phyloP scores from a whole-genome alignment of 2,329 filamentous ascomycete species.

The Fusarium graminum region DNA sequence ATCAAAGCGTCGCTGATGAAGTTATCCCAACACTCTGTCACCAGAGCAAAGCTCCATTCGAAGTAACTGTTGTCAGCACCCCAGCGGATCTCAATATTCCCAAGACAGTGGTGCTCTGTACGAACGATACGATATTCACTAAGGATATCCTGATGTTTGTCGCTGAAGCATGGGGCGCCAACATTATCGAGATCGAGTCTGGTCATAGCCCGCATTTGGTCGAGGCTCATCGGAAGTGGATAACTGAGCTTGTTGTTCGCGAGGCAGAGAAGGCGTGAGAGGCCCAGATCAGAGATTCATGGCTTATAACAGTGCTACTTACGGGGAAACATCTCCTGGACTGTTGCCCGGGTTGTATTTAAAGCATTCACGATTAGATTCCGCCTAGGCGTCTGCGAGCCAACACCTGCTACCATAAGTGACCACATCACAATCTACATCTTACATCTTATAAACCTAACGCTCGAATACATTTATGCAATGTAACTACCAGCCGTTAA shows the following conservation, averaged over 20 bases:
- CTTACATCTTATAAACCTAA: too few species aligned
- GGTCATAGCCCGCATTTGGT: constrained; percentile 40
- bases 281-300: too few species aligned
- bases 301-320: too few species aligned
- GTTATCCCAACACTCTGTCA: constrained; percentile 12
- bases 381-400: too few species aligned
- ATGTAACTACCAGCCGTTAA: too few species aligned
- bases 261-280: not conserved
- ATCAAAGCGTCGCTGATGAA: constrained; percentile 15
- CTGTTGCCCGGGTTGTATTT: too few species aligned
- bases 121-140: constrained; percentile 15
- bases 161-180: constrained; percentile 26
- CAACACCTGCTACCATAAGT: too few species aligned
- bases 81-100: constrained; percentile 6
- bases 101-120: constrained; percentile 22
- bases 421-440: too few species aligned
- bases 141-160: constrained; percentile 5
- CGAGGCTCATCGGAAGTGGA: constrained; percentile 13
- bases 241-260: constrained; percentile 11
- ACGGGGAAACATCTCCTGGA: too few species aligned
- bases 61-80: constrained; percentile 17
- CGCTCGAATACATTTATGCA: too few species aligned
- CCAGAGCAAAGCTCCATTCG: constrained; percentile 28
- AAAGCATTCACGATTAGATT: too few species aligned
- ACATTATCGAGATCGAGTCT: constrained; percentile 24